A percentile compares a stretch with the other conserved stretches of the same genome.
phyloP scores from a whole-genome alignment of 2,329 filamentous ascomycete genomes.

The Plectosphaerella sp. region DNA sequence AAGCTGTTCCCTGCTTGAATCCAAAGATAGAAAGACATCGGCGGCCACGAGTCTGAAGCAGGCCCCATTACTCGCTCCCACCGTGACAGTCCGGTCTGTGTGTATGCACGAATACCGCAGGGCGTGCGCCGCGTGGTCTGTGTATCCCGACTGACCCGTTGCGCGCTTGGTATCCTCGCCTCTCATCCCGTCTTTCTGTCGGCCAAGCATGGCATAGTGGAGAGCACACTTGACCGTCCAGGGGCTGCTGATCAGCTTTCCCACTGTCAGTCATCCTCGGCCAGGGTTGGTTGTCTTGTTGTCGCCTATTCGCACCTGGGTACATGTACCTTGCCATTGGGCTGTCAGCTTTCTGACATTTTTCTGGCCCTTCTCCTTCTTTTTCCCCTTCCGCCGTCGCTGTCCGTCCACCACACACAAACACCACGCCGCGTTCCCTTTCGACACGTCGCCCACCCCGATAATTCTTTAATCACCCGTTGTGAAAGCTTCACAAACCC shows the following conservation, averaged over 20 bases:
- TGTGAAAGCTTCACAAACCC: not conserved
- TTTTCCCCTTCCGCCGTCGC: not conserved
- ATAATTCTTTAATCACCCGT: too few relatives aligned
- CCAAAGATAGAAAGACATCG: too few relatives aligned
- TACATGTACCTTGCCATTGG: not conserved
- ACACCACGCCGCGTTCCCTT: not conserved
- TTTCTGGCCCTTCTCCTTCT: not conserved
- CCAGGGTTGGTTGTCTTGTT: too few relatives aligned
- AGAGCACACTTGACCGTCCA: not conserved
- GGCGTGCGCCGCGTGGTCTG: not conserved
- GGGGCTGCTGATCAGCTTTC: not conserved
- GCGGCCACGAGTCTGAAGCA: too few relatives aligned
- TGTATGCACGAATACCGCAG: too few relatives aligned
- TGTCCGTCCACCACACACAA: not conserved
- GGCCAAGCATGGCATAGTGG: not conserved
- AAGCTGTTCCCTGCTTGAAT: too few relatives aligned
- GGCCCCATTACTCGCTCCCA: too few relatives aligned
- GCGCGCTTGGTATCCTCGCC: not conserved
- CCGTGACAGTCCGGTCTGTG: too few relatives aligned
- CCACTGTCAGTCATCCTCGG: too few relatives aligned
- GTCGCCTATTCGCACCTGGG: not conserved
- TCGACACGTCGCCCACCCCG: not conserved
- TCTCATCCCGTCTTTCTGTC: not conserved
- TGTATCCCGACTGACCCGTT: not conserved
- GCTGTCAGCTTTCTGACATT: not conserved